Percentiles rank a stretch among this genome's conserved stretches.
Evolutionary conservation across 495 filamentous ascomycete species (phyloP).

Genomic region (Opeltia flavorubescens): DNA sequence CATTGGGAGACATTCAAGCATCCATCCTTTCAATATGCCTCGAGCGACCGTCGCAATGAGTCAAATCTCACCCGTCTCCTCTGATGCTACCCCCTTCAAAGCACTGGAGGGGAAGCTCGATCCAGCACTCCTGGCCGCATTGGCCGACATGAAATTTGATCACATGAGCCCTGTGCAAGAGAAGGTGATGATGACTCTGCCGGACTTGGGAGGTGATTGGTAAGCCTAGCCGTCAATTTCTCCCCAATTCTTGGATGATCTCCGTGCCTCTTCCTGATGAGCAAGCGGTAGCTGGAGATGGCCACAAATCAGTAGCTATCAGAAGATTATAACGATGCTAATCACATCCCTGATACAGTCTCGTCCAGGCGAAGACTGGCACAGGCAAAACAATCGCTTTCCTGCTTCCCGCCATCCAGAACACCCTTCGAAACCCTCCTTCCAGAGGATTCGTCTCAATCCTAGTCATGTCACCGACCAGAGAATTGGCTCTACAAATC

Average conservation of each 20-base stretch:
- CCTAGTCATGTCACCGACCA: slow-evolving; percentile 49
- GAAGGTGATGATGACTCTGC: slow-evolving; percentile 36
- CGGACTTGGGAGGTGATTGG: slow-evolving; percentile 36
- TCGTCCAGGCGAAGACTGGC: slow-evolving; percentile 73
- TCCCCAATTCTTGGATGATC: slow-evolving; percentile 8
- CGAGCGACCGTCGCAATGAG: too few species aligned
- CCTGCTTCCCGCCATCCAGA: slow-evolving; percentile 59
- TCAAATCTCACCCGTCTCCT: too few species aligned
- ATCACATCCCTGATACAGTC: slow-evolving; percentile 12
- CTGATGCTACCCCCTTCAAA: slow-evolving; percentile 22
- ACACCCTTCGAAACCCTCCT: slow-evolving; percentile 29
- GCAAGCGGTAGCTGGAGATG: too few species aligned
- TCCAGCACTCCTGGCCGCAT: slow-evolving; percentile 28
- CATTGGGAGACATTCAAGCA: too few species aligned
- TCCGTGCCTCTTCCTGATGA: too few species aligned
- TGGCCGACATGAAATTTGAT: slow-evolving; percentile 30
- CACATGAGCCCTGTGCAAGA: slow-evolving; percentile 45
- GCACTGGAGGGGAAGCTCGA: slow-evolving; percentile 35
- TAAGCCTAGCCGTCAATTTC: slow-evolving; percentile 10
- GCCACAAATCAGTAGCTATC: too few species aligned
- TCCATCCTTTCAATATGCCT: too few species aligned
- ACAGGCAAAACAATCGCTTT: slow-evolving; percentile 77
- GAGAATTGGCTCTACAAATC: slow-evolving; percentile 55
- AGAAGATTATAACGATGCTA: neutral
- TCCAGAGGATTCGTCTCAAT: slow-evolving; percentile 40